Evolutionary conservation across 1,139 yeast genomes (phyloP), one percentile per base, ranked within the genome.

Genomic region (Lodderomyces oxycetoniae): DNA sequence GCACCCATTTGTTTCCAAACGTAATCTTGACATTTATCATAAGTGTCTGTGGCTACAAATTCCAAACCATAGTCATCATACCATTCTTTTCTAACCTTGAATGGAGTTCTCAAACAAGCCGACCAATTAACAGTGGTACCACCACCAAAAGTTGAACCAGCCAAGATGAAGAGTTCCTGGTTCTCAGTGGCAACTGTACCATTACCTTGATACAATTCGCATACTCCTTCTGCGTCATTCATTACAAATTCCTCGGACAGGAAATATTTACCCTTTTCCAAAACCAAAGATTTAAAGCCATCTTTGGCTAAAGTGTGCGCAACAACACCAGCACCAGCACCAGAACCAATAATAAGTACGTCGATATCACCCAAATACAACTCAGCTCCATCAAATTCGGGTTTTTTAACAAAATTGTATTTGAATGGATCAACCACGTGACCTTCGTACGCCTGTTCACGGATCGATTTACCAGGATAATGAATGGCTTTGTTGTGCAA

Each of bases 41-140:
- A 74, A 8, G 46, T 50, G n/a, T 61, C 67, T 7, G 50, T 47
- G 3, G 70, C 73, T 23, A 62, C 77, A 67, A 74, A 74, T 12
- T 71, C 72, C 7, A 70, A 58, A 1, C 74, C 76, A 36, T 53
- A 58, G 17, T 67, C 61, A 34, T 67, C 65, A 30, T 64, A 71
- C 79, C 79, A 76, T 46, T 76, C 79, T 34, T 66, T 59, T 36
- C 82, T 65, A 4, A 76, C 75, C 39, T 62, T 63, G 47, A 68
- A 71, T 1, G 78, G 77, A 1, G 82, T 71, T 36, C 59, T 65
- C 39, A 76, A 49, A 43, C 74, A 63, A 8, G 81, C 80, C n/a
- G 75, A 67, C 82, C 82, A 76, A 51, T 76, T 76, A 31, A 76
- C 71, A 4, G 81, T 74, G 5, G 77, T 59, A 3, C 81, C 82